These are phyloP conservation scores for Cornus florida DNA, from an alignment of 148 eudicot species.

Conservation along the genomic window DNA sequence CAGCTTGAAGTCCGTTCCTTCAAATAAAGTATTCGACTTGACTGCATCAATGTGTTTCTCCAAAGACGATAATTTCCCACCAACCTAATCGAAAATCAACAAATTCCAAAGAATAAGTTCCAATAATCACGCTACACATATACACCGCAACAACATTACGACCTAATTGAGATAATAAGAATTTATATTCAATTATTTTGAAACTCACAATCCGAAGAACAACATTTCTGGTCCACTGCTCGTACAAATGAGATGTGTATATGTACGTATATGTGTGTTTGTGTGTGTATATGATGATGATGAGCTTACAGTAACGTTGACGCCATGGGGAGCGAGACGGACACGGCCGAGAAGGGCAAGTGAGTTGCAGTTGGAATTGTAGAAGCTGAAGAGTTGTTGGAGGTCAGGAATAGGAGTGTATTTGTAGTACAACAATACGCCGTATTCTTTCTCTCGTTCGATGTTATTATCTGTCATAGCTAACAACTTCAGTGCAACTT, in stretches of 20 bases:
- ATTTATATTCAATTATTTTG: too few relatives aligned
- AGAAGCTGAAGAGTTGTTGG: slow-evolving; percentile 50
- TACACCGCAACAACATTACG: not conserved
- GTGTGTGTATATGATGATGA: not conserved
- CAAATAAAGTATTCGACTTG: slow-evolving; percentile 49
- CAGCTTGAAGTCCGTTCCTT: slow-evolving; percentile 90
- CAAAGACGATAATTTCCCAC: slow-evolving; percentile 65
- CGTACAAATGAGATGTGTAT: not conserved
- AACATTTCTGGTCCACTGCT: too few relatives aligned
- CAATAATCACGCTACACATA: not conserved
- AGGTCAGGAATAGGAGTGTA: slow-evolving; percentile 63
- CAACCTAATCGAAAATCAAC: slow-evolving; percentile 39
- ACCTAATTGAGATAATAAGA: too few relatives aligned
- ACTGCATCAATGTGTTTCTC: slow-evolving; percentile 66
- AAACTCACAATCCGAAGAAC: too few relatives aligned
- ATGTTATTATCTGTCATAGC: slow-evolving; percentile 28
- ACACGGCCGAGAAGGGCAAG: slow-evolving; percentile 91
- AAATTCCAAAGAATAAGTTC: not conserved
- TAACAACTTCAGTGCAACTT: not conserved
- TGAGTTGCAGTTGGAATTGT: slow-evolving; percentile 68
- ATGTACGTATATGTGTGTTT: not conserved
- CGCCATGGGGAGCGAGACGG: slow-evolving; percentile 81
- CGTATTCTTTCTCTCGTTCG: slow-evolving; percentile 36
- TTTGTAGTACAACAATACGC: slow-evolving; percentile 79
- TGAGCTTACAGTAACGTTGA: slow-evolving; percentile 69